Percentiles rank a stretch among this genome's conserved stretches.
Conservation (phyloP, 805 yeast genomes). For the Yamadazyma sp. region DNA sequence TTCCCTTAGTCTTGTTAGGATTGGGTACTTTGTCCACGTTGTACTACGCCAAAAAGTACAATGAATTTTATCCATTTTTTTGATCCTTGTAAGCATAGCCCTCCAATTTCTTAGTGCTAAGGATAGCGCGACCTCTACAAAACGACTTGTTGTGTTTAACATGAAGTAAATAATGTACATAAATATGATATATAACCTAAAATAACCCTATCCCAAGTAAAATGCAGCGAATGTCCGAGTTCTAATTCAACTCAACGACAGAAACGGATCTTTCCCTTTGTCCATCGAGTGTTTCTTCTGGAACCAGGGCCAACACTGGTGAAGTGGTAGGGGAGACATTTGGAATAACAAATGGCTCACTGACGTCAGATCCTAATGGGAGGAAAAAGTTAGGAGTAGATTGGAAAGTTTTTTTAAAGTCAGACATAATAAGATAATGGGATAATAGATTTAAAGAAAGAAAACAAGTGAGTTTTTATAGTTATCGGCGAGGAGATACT, state of each 20-base stretch:
- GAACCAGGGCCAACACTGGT: constrained; percentile 13
- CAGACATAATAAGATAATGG: constrained; percentile 11
- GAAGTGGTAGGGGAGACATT: constrained; percentile 55
- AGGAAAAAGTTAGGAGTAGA: constrained; percentile 38
- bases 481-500: constrained; percentile 4
- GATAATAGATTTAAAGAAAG: neutral
- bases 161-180: neutral
- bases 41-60: constrained; percentile 75
- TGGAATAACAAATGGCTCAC: constrained; percentile 66
- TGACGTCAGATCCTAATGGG: constrained; percentile 53
- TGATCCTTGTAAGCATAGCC: too few species aligned
- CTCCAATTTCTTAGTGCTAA: neutral
- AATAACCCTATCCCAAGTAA: neutral
- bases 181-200: neutral
- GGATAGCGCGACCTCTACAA: neutral
- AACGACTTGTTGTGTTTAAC: neutral
- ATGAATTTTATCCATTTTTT: constrained; percentile 56
- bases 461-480: constrained; percentile 2
- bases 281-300: constrained; percentile 9
- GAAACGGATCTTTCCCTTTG: constrained; percentile 19
- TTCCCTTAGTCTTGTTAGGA: constrained; percentile 64
- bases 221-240: neutral
- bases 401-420: constrained; percentile 14
- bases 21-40: constrained; percentile 64
- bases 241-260: constrained; percentile 26